Conservation (phyloP, 2,329 filamentous ascomycete genomes). For the Colletotrichum sp. region DNA sequence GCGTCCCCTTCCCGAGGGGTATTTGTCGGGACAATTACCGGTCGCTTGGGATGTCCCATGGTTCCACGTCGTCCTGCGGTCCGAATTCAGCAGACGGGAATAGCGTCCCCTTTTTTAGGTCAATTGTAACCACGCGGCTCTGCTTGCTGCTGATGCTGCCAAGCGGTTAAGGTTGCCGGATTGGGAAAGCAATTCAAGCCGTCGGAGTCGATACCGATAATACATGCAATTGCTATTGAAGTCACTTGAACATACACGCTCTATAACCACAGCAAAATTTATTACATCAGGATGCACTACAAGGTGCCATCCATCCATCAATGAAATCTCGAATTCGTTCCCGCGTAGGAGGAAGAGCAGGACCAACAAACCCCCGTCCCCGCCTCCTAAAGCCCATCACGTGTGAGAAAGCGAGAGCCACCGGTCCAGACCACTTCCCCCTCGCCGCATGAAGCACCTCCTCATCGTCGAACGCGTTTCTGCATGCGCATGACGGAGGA, state of each 20-base stretch:
- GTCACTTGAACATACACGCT: not conserved
- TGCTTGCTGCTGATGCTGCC: not conserved
- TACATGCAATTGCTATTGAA: not conserved
- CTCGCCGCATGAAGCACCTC: conserved; percentile 12
- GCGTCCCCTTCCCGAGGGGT: not conserved
- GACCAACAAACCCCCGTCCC: not conserved
- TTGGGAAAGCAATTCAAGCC: not conserved
- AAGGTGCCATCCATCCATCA: not conserved
- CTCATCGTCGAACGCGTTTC: conserved; percentile 12
- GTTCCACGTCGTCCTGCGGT: not conserved
- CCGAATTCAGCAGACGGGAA: not conserved
- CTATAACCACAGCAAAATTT: not conserved
- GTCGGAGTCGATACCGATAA: not conserved
- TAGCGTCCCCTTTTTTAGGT: not conserved
- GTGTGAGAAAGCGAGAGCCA: conserved; percentile 9
- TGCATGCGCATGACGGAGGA: conserved; percentile 13
- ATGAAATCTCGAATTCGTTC: not conserved
- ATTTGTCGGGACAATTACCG: not conserved
- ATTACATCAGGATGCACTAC: not conserved
- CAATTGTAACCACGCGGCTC: not conserved
- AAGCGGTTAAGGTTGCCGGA: not conserved
- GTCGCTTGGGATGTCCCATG: not conserved
- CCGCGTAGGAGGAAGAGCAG: not conserved
- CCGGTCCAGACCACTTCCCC: conserved; percentile 4
- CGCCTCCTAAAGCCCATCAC: not conserved